Base-by-base conservation (phyloP, 805 yeast genomes). In the Candida maris region DNA sequence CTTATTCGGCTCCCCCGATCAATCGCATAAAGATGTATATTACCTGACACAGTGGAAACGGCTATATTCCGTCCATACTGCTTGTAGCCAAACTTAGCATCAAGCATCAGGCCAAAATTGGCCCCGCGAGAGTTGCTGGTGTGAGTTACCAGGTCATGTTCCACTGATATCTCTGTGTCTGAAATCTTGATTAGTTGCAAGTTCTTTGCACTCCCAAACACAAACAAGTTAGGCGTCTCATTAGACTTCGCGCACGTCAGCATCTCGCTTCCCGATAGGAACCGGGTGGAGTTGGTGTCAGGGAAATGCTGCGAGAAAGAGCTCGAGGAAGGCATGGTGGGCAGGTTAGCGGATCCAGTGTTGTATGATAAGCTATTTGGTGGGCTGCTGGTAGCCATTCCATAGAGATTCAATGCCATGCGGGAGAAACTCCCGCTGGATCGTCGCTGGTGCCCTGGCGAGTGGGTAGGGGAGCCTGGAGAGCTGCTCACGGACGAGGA, bases 351-450 rank as follows among this genome's bases (percentile, higher is more conserved):
- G 27, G 49, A 42, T 33, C 53, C 54, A 38, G 29, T 37, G 36
- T 38, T 45, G 26, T 38, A 17, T 28, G 21, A 7, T 8, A 27
- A 25, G 27, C 38, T 25, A 43, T 29, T 16, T 43, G 51, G 32
- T n/a, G 38, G 41, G 19, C 18, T 35, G 17, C 27, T 40, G 9
- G 57, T 47, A 14, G 62, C 50, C 21, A 45, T 51, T 14, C 81
- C 81, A 54, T 77, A 77, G 24, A 77, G 73, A 46, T 75, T 73
- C 61, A 73, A 77, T 0, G 83, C 81, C 55, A 77, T 69, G 30
- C 78, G 64, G 4, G 81, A 75, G 40, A 75, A 57, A 23, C 46
- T 49, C 2, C 62, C 62, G 37, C 62, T 56, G 3, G 57, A 50
- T 18, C 58, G 44, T 27, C 64, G 42, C 19, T 49, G 50, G 13